Percentiles rank a stretch among this genome's conserved stretches.
Evolutionary conservation across 108 stramenopile genomes (phyloP).

Genomic region (Cyclotella atomus): DNA sequence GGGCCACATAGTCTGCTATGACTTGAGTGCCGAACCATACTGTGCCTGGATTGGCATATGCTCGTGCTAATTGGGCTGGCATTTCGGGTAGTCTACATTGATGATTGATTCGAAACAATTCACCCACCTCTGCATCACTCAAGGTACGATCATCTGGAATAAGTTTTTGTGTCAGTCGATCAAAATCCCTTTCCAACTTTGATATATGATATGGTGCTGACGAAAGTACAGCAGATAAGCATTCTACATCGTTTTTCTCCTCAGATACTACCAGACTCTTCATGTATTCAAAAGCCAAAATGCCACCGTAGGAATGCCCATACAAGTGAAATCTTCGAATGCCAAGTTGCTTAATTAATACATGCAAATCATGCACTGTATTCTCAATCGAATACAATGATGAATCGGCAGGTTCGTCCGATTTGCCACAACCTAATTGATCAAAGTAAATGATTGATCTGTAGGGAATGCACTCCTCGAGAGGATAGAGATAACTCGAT

Average conservation of each 20-base stretch:
- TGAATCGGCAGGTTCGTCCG: constrained; percentile 46
- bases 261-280: constrained; percentile 36
- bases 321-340: constrained; percentile 65
- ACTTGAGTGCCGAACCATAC: constrained; percentile 62
- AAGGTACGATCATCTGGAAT: constrained; percentile 20
- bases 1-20: constrained; percentile 57
- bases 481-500: constrained; percentile 63
- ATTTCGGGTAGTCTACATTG: constrained; percentile 60
- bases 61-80: constrained; percentile 58
- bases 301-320: constrained; percentile 70
- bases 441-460: constrained; percentile 71
- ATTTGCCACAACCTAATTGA: constrained; percentile 73
- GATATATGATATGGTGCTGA: constrained; percentile 56
- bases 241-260: constrained; percentile 15
- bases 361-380: constrained; percentile 55
- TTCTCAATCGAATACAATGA: constrained; percentile 50
- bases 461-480: constrained; percentile 57
- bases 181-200: constrained; percentile 41
- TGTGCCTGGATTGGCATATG: constrained; percentile 62
- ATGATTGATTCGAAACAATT: constrained; percentile 59
- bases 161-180: constrained; percentile 41
- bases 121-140: constrained; percentile 25
- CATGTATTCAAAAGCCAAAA: constrained; percentile 71
- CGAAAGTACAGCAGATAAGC: constrained; percentile 61
- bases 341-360: constrained; percentile 49